Conservation (phyloP, 2,329 filamentous ascomycete species). For the Penicillium sp. region DNA sequence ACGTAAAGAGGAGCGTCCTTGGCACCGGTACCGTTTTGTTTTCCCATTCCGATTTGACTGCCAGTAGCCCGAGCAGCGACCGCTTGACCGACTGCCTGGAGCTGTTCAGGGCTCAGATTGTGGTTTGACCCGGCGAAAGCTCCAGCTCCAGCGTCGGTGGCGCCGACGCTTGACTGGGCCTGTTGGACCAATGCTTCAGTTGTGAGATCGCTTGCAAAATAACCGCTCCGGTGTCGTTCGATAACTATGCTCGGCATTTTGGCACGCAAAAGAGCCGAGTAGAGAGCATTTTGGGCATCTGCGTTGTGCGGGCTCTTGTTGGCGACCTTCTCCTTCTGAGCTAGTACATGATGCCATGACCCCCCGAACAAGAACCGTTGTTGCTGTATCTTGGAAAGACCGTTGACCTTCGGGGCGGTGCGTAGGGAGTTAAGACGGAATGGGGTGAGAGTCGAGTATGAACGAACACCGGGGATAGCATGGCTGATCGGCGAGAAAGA, state of each 20-base stretch:
- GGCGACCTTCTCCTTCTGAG: constrained; percentile 83
- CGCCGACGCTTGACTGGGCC: constrained; percentile 65
- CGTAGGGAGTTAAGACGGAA: constrained; percentile 29
- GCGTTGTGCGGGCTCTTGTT: constrained; percentile 89
- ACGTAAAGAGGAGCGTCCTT: constrained; percentile 91
- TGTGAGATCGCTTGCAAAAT: constrained; percentile 75
- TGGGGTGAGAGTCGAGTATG: constrained; percentile 36
- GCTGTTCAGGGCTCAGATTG: constrained; percentile 58
- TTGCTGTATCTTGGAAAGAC: constrained; percentile 34
- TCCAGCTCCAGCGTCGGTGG: constrained; percentile 30
- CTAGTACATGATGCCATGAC: constrained; percentile 61
- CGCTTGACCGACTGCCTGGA: constrained; percentile 79
- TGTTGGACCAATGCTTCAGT: constrained; percentile 78
- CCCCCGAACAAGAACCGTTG: constrained; percentile 43
- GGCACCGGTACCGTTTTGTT: constrained; percentile 61
- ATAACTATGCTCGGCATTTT: constrained; percentile 93
- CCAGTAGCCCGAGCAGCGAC: constrained; percentile 70
- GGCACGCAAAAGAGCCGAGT: constrained; percentile 82
- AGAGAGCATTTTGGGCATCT: constrained; percentile 88
- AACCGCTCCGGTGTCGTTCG: constrained; percentile 82
- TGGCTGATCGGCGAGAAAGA: constrained; percentile 18
- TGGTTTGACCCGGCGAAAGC: constrained; percentile 29
- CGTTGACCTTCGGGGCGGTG: constrained; percentile 22
- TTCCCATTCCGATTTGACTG: constrained; percentile 59
- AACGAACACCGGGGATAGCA: constrained; percentile 25